Evolutionary conservation across 73 alveolate species (phyloP), one percentile per base, ranked within the genome.

Genomic region (Paramecium sonneborni): DNA sequence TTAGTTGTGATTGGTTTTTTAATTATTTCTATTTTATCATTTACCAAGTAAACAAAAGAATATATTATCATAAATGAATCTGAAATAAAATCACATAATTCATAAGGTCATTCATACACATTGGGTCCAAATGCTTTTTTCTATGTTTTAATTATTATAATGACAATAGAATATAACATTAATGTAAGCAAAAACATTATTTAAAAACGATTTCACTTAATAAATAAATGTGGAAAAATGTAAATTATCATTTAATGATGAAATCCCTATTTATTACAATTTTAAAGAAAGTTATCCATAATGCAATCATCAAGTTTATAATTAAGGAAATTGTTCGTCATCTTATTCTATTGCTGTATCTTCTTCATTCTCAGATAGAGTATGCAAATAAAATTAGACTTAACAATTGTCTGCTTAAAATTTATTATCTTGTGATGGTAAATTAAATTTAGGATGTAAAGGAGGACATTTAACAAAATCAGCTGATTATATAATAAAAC

Each of bases 381-480:
- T 79, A 18, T 79, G 95, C 11, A 35, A 55, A 26, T 85, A 86
- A 76, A 92, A 92, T 76, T 68, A 76, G 44, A 92, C 79, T 32
- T 67, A 76, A 28, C 41, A 76, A 44, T 94, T 95, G n/a, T 91
- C 98, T n/a, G 95, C 96, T 24, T 32, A 95, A 70, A 93, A 95
- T 55, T 28, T 93, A 7, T 58, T 95, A 12, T 86, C 94, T 6
- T 95, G 98, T 82, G 98, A 95, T 39, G 72, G 72, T 48, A 86
- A 85, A 92, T 37, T 74, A 26, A 94, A 92, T 79, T 85, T 89
- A 43, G 96, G 95, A 32, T 95, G 98, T 92, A 92, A 92, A 35
- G 98, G 98, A 11, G 98, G 98, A 28, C 93, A 90, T 67, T 93
- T 94, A 26, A 93, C 93, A 21, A 91, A 95, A 93, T 92, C 92